These are phyloP conservation scores for Fraxinus excelsior DNA, from an alignment of 257 asterid species.

Conservation along the genomic window DNA sequence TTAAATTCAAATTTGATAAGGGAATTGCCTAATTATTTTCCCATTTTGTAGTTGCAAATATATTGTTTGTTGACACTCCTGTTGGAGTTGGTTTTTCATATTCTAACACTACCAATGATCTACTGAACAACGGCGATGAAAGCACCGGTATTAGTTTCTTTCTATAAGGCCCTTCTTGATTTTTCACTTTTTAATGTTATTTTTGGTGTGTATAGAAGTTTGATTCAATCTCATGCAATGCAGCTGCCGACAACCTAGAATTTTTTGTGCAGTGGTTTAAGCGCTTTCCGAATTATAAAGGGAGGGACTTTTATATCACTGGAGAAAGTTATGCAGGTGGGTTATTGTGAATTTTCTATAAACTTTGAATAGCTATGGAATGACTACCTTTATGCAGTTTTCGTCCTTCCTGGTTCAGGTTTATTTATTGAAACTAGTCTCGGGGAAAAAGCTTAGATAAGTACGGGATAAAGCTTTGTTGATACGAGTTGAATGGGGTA, in stretches of 20 bases:
- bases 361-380: neutral
- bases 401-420: neutral
- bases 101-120: constrained; percentile 83
- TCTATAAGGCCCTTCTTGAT: neutral
- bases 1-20: neutral
- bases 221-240: constrained; percentile 29
- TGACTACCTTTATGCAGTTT: neutral
- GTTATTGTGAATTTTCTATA: constrained; percentile 17
- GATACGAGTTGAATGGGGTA: too few relatives aligned
- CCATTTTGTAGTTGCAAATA: constrained; percentile 70
- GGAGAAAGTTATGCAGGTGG: constrained; percentile 98
- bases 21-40: constrained; percentile 21
- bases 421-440: neutral
- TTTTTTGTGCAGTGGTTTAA: constrained; percentile 80
- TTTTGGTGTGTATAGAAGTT: constrained; percentile 15
- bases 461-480: too few relatives aligned
- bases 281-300: constrained; percentile 84
- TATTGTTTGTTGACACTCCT: constrained; percentile 88
- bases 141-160: constrained; percentile 64
- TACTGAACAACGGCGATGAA: constrained; percentile 69
- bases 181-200: constrained; percentile 4
- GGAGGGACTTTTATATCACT: constrained; percentile 69
- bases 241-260: constrained; percentile 79
- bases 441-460: too few relatives aligned
- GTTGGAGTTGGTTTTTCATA: constrained; percentile 95